A percentile compares a stretch with the other conserved stretches of the same genome.
Conservation (phyloP, 495 filamentous ascomycete species). For the Penicillium alfredii region DNA sequence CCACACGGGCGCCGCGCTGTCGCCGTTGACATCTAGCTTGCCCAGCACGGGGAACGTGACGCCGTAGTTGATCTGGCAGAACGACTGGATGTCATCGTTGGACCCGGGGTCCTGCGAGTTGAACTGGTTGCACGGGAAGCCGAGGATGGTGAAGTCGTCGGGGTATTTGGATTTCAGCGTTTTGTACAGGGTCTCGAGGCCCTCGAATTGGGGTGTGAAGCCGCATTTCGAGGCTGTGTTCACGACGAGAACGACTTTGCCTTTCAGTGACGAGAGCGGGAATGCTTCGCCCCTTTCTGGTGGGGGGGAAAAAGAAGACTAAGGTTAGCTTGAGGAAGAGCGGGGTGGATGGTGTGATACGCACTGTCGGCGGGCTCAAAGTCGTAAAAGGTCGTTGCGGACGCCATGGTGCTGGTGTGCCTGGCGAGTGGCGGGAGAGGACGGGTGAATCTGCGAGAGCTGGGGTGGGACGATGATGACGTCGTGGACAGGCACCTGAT, state of each 20-base stretch:
- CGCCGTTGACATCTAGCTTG: conserved; percentile 91
- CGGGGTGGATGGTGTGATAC: conserved; percentile 24
- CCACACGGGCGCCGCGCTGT: conserved; percentile 70
- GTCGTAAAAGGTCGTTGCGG: conserved; percentile 84
- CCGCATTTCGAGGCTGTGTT: conserved; percentile 99
- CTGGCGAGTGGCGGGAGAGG: conserved; percentile 1
- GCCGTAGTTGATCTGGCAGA: conserved; percentile 94
- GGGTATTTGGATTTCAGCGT: conserved; percentile 59
- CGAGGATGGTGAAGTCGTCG: conserved; percentile 77
- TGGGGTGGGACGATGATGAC: conserved; percentile 11
- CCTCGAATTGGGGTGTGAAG: conserved; percentile 94
- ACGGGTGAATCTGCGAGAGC: too few relatives aligned
- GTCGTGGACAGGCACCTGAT: conserved; percentile 1
- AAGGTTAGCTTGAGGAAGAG: conserved; percentile 9
- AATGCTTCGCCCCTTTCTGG: conserved; percentile 71
- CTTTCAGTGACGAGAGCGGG: conserved; percentile 61
- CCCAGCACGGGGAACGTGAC: conserved; percentile 86
- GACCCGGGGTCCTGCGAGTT: conserved; percentile 78
- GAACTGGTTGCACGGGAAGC: conserved; percentile 99
- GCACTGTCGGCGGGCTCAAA: conserved; percentile 80
- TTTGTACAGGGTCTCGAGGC: conserved; percentile 88
- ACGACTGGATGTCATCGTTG: conserved; percentile 85
- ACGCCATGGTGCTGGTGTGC: conserved; percentile 60
- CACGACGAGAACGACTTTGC: conserved; percentile 91
- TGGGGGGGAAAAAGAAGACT: conserved; percentile 4